Evolutionary conservation across 352 stramenopile species (phyloP).

Genomic region (Thalassiosira ordinaria): DNA sequence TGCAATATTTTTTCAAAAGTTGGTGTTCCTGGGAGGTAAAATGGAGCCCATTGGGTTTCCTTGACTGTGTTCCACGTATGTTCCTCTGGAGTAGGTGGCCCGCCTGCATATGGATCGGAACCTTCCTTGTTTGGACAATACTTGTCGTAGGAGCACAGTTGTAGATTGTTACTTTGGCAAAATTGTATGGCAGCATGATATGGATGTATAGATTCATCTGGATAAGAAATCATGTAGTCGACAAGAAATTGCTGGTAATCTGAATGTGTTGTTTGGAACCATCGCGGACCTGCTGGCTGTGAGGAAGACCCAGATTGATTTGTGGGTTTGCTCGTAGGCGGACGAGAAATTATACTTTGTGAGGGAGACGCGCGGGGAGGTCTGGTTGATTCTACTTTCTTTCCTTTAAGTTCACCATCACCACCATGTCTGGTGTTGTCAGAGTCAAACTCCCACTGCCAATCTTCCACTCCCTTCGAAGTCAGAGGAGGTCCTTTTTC

Average conservation of each 20-base stretch:
- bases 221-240: not conserved
- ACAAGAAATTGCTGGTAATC: constrained; percentile 10
- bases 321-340: not conserved
- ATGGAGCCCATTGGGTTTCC: constrained; percentile 8
- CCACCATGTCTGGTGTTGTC: not conserved
- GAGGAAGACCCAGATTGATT: not conserved
- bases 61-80: not conserved
- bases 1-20: not conserved
- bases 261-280: constrained; percentile 16
- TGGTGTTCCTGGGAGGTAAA: too few species aligned
- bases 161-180: not conserved
- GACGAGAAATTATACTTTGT: not conserved
- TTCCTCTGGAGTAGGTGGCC: not conserved
- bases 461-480: not conserved
- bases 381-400: not conserved
- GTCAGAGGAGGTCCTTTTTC: not conserved
- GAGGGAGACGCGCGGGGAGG: not conserved
- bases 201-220: not conserved
- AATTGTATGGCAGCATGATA: not conserved
- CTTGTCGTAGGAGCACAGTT: not conserved
- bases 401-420: not conserved
- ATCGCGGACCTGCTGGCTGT: not conserved
- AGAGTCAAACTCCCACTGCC: not conserved
- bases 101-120: not conserved
- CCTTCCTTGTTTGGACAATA: not conserved